Base-by-base conservation (phyloP, 306 rosid genomes). In the Ziziphus jujuba region DNA sequence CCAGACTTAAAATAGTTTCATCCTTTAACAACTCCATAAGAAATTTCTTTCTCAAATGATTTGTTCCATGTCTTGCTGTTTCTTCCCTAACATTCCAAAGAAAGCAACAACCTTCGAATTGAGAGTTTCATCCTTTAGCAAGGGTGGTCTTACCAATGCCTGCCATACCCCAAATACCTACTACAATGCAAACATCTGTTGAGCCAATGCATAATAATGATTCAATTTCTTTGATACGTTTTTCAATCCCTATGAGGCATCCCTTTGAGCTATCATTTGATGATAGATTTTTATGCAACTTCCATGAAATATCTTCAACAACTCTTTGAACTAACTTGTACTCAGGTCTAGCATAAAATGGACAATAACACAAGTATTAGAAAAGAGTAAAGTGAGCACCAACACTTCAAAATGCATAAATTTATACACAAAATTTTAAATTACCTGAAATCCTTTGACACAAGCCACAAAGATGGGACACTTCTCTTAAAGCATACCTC, bases 141-240 rank as follows among this genome's bases (percentile, higher is more conserved):
- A 61, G 25, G 9, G 54, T 61, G 5, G 66, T 49, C 20, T 49
- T 49, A 17, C 54, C 54, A 49, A 49, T 49, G 20, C 54, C 54
- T 5, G 19, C 54, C 31, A 21, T 15, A 7, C 56, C 69, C 57
- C 69, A 63, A 23, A 63, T 47, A 36, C 69, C 66, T 40, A 40
- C 10, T n/a, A n/a, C n/a, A 21, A 61, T 40, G 0, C 52, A 34
- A 21, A 61, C 66, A 40, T 61, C 66, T 5, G 9, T 21, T 38
- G 15, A 5, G 5, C 3, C n/a, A n/a, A n/a, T n/a, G n/a, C n/a
- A n/a, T n/a, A n/a, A n/a, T n/a, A n/a, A n/a, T n/a, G n/a, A n/a
- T 9, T 61, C 24, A 45, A 61, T 22, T 19, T 61, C 20, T 23
- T n/a, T 11, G 9, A 61, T 23, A 12, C 52, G 66, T 12, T 22